A percentile compares a stretch with the other conserved stretches of the same genome.
Evolutionary conservation across 805 yeast genomes (phyloP).

Genomic region (Wickerhamiella qilinensis): DNA sequence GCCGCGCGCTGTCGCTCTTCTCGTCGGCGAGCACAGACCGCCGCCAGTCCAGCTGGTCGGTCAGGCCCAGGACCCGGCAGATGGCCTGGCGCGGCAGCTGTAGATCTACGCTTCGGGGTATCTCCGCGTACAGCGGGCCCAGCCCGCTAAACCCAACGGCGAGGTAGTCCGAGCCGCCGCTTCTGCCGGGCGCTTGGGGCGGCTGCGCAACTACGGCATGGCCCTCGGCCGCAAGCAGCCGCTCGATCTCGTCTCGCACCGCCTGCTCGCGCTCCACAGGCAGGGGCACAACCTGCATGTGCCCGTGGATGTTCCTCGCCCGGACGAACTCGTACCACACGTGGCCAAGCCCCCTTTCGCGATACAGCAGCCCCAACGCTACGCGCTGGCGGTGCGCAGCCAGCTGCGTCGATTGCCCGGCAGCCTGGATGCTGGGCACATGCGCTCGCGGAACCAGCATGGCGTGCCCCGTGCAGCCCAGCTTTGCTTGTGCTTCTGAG

Average conservation of each 20-base stretch:
- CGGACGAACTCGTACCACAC: conserved; percentile 2
- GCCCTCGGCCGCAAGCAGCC: neutral
- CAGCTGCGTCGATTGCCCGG: neutral
- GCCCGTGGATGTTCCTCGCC: conserved; percentile 1
- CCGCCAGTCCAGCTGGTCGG: conserved; percentile 1
- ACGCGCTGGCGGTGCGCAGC: neutral
- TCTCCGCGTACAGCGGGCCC: neutral
- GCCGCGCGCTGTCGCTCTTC: neutral
- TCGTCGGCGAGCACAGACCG: neutral
- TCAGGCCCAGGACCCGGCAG: neutral
- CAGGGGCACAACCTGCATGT: conserved; percentile 3
- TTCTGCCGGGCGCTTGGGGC: too few species aligned
- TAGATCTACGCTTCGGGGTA: conserved; percentile 1
- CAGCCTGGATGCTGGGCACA: neutral
- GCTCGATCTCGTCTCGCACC: neutral
- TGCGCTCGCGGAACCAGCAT: conserved; percentile 1
- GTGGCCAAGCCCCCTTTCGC: neutral
- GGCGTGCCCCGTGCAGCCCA: conserved; percentile 2
- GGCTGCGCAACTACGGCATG: neutral
- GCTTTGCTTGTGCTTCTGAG: neutral
- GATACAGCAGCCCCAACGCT: neutral
- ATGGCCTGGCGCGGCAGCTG: conserved; percentile 2
- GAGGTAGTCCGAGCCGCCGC: neutral
- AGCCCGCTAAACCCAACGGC: neutral
- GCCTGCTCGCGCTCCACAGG: neutral